Percentiles rank a stretch among this genome's conserved stretches.
phyloP scores from a whole-genome alignment of 768 basidiomycete species.

The Agaricus bisporus region DNA sequence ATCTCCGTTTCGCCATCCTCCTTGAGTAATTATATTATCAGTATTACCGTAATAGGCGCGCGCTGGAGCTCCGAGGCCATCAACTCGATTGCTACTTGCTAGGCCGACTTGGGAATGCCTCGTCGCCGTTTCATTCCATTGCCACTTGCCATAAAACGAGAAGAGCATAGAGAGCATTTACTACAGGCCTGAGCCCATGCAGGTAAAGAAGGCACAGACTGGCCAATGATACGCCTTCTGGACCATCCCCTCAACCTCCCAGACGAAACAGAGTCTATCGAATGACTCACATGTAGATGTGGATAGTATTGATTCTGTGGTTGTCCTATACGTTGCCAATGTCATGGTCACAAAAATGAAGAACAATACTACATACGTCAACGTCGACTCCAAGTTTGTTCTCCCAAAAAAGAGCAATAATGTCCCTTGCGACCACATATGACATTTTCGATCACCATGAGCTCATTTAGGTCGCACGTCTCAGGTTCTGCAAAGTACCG shows the following conservation, averaged over 20 bases:
- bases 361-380: too few relatives aligned
- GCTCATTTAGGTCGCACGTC: too few relatives aligned
- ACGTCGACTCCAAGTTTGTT: too few relatives aligned
- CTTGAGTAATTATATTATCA: not conserved
- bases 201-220: not conserved
- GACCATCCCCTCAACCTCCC: not conserved
- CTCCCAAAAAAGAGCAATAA: too few relatives aligned
- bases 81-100: not conserved
- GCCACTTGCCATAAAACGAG: not conserved
- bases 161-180: not conserved
- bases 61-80: not conserved
- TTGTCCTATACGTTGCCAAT: too few relatives aligned
- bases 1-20: slow-evolving; percentile 1
- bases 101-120: slow-evolving; percentile 4
- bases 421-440: too few relatives aligned
- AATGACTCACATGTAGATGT: not conserved
- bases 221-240: not conserved
- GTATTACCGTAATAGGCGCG: not conserved
- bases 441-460: too few relatives aligned
- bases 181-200: not conserved
- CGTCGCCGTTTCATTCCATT: slow-evolving; percentile 1
- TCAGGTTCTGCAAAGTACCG: too few relatives aligned
- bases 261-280: not conserved
- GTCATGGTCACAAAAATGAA: too few relatives aligned
- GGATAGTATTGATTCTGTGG: too few relatives aligned